These are phyloP conservation scores for Suillus variegatus DNA, from an alignment of 768 basidiomycete species.

Conservation along the genomic window DNA sequence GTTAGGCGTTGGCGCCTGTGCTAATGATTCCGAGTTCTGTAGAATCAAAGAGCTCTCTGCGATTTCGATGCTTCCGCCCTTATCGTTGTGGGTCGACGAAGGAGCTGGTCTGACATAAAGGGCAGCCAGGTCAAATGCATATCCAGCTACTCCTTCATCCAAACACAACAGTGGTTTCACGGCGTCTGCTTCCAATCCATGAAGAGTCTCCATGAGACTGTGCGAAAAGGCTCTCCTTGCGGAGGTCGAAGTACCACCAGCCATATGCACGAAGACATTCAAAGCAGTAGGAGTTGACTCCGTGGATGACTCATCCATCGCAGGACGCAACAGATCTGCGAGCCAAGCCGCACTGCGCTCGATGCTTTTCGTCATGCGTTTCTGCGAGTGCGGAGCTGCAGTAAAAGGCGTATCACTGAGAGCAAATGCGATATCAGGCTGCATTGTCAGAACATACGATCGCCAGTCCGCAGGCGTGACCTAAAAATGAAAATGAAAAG, in stretches of 20 bases:
- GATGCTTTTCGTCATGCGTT: conserved; percentile 73
- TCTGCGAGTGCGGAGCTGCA: conserved; percentile 69
- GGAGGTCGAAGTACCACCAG: conserved; percentile 52
- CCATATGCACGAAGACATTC: conserved; percentile 71
- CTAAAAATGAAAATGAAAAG: conserved; percentile 35
- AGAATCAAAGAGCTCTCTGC: conserved; percentile 15
- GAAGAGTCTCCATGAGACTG: conserved; percentile 54
- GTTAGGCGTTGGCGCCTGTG: conserved; percentile 13
- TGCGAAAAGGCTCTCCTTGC: conserved; percentile 69
- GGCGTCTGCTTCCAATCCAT: conserved; percentile 54
- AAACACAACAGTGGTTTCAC: conserved; percentile 54
- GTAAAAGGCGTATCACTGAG: conserved; percentile 73
- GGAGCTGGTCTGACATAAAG: conserved; percentile 27
- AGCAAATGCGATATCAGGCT: conserved; percentile 72
- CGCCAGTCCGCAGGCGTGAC: conserved; percentile 58
- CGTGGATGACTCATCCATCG: background rate
- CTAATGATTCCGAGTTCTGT: conserved; percentile 16
- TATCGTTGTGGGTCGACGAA: background rate
- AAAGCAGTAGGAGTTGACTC: conserved; percentile 16
- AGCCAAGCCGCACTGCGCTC: conserved; percentile 73
- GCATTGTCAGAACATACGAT: conserved; percentile 48
- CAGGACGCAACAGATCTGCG: conserved; percentile 46
- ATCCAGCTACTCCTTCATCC: conserved; percentile 71
- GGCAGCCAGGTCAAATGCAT: conserved; percentile 68
- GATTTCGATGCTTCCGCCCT: background rate